Percentiles rank a stretch among this genome's conserved stretches.
These are phyloP conservation scores for Cercospora canescens DNA, from an alignment of 2,329 filamentous ascomycete species.

Conservation along the genomic window DNA sequence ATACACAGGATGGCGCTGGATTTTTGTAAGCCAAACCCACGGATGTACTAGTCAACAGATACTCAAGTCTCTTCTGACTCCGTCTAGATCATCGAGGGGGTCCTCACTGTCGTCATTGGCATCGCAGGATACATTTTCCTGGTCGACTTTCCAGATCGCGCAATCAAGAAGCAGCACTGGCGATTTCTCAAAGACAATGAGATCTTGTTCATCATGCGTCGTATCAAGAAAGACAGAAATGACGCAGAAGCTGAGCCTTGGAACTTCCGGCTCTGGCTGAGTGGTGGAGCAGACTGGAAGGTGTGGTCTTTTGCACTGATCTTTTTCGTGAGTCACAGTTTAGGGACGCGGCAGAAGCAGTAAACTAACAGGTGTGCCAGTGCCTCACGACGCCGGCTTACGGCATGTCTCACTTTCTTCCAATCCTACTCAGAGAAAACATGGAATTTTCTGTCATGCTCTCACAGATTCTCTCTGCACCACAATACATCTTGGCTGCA, in stretches of 20 bases:
- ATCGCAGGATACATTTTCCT: constrained; percentile 58
- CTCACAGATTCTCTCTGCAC: constrained; percentile 70
- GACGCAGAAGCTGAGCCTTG: constrained; percentile 10
- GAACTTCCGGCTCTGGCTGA: constrained; percentile 3
- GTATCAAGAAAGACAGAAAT: constrained; percentile 9
- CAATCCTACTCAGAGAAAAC: constrained; percentile 66
- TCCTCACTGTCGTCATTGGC: constrained; percentile 63
- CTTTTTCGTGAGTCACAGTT: neutral
- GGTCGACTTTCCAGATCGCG: constrained; percentile 62
- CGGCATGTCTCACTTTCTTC: constrained; percentile 75
- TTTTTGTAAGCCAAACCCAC: constrained; percentile 35
- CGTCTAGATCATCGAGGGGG: constrained; percentile 68
- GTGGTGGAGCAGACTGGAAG: constrained; percentile 2
- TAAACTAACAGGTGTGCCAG: constrained; percentile 32
- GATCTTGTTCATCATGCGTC: constrained; percentile 10
- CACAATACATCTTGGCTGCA: constrained; percentile 66
- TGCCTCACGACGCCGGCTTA: constrained; percentile 61
- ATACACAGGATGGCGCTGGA: constrained; percentile 45
- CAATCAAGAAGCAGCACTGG: constrained; percentile 9
- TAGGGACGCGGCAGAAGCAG: neutral
- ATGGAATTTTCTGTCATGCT: constrained; percentile 65
- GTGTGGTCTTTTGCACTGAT: constrained; percentile 3
- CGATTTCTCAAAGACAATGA: constrained; percentile 16
- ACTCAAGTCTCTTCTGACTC: neutral
- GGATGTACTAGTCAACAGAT: neutral